Percentiles rank a stretch among this genome's conserved stretches.
Conservation (phyloP, 23 red algal genomes). For the Gracilaria caudata region DNA sequence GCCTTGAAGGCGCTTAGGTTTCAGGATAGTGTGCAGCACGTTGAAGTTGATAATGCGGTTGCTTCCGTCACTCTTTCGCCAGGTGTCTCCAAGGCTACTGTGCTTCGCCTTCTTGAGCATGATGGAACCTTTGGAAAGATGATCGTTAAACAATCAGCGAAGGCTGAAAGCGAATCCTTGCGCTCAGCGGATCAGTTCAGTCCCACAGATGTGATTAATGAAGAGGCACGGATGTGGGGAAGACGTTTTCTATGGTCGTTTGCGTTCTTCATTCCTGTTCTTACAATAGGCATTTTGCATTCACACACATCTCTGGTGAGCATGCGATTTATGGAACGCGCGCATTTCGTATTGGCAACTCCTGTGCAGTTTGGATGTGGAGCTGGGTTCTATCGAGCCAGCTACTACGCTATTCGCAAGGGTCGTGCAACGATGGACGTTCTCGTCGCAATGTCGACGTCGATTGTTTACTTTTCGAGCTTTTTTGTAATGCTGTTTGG, state of each 20-base stretch:
- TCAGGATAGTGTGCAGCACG: constrained; percentile 20
- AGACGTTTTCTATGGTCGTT: constrained; percentile 71
- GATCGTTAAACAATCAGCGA: constrained; percentile 34
- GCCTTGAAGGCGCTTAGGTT: constrained; percentile 51
- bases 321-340: constrained; percentile 24
- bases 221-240: constrained; percentile 66
- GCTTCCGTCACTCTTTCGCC: constrained; percentile 19
- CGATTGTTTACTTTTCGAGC: constrained; percentile 87
- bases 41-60: background rate
- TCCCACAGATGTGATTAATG: constrained; percentile 62
- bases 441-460: constrained; percentile 86
- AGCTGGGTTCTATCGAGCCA: constrained; percentile 87
- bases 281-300: constrained; percentile 67
- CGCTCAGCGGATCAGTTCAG: constrained; percentile 13
- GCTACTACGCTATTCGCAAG: constrained; percentile 89
- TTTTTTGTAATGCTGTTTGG: constrained; percentile 64
- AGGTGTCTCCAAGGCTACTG: constrained; percentile 37
- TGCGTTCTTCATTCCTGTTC: constrained; percentile 79
- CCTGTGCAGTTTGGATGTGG: constrained; percentile 91
- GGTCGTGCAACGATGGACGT: constrained; percentile 95
- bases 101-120: constrained; percentile 37
- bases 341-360: constrained; percentile 78
- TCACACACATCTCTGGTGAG: constrained; percentile 41
- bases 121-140: constrained; percentile 65
- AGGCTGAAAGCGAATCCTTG: constrained; percentile 27